Base-by-base conservation (phyloP, 176 grass and related monocot genomes). In the Coix lacrymajobi region DNA sequence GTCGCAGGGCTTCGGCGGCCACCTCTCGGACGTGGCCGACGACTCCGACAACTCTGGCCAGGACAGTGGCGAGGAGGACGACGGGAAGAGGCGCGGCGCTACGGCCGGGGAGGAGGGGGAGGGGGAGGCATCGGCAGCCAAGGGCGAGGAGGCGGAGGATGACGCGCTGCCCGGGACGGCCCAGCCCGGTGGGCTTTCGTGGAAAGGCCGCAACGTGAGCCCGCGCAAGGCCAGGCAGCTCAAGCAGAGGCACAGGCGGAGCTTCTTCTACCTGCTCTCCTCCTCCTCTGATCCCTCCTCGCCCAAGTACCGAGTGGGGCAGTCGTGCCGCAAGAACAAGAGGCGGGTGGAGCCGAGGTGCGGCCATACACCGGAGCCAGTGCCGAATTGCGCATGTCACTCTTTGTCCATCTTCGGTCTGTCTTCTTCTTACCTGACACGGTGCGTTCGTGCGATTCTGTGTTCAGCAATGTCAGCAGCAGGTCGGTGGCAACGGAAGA, bases 301-400 rank as follows among this genome's bases (percentile, higher is more conserved):
- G 49, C 92, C 96, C 56, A 98, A 95, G 69, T 95, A 98, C 72
- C 93, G 89, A 26, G 51, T 90, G 73, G 96, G 92, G 11, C 94
- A 92, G 81, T 98, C 96, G 17, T 98, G 96, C 85, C 72, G 96
- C 68, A 98, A 90, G 85, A 93, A 92, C 79, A 96, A 93, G 84
- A 73, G 72, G 32, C 85, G 73, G 61, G 81, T 84, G 65, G 78
- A 92, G 57, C 39, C 83, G 69, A 88, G 90, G 92, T 95, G 67
- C 58, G 22, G 34, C 13, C n/a, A 0, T 40, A 26, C 73, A 29
- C 22, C 8, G 2, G 57, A 44, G 30, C 5, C 24, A 33, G 24
- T 40, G 25, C 30, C 43, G 4, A 43, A 46, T 62, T 34, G 0
- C 8, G 1, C 30, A 20, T 28, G 24, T 3, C 70, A 51, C 22